Conservation (phyloP, 1,284 basidiomycete species). For the Thecaphora thlaspeos region DNA sequence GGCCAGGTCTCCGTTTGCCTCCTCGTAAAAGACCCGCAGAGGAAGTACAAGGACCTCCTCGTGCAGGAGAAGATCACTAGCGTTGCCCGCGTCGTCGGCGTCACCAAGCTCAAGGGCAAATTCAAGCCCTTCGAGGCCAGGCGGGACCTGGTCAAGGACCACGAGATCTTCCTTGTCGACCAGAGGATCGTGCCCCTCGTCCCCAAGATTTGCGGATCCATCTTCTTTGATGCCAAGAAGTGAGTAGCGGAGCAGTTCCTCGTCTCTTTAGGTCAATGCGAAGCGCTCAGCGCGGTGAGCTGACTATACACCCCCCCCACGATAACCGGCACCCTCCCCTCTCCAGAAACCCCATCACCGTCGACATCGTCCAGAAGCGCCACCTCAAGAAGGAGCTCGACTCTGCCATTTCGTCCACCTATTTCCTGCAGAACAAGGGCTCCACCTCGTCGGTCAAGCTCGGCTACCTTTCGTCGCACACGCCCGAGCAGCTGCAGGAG, state of each 20-base stretch:
- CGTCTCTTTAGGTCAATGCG: too few relatives aligned
- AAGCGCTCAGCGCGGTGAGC: too few relatives aligned
- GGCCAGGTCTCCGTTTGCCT: constrained; percentile 77
- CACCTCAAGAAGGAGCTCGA: constrained; percentile 87
- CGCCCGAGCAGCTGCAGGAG: constrained; percentile 70
- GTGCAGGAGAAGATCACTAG: constrained; percentile 77
- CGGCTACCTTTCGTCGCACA: constrained; percentile 70
- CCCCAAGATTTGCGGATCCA: constrained; percentile 80
- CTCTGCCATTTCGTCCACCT: constrained; percentile 83
- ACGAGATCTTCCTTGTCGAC: constrained; percentile 89
- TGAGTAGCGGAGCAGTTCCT: constrained; percentile 2
- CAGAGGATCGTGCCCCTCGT: constrained; percentile 83
- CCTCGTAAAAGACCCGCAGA: constrained; percentile 91
- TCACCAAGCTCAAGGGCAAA: constrained; percentile 61
- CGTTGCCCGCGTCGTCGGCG: constrained; percentile 85
- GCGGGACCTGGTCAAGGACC: constrained; percentile 78
- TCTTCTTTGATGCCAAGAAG: constrained; percentile 92
- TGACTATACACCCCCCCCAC: too few relatives aligned
- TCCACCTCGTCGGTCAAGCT: constrained; percentile 69
- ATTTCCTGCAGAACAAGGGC: constrained; percentile 69
- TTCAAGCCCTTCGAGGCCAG: constrained; percentile 75
- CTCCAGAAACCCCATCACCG: constrained; percentile 91
- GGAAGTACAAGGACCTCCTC: constrained; percentile 91
- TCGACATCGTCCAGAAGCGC: constrained; percentile 73
- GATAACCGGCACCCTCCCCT: too few relatives aligned